Evolutionary conservation across 768 basidiomycete species (phyloP), one percentile per base, ranked within the genome.

Genomic region (Collybia sordida): DNA sequence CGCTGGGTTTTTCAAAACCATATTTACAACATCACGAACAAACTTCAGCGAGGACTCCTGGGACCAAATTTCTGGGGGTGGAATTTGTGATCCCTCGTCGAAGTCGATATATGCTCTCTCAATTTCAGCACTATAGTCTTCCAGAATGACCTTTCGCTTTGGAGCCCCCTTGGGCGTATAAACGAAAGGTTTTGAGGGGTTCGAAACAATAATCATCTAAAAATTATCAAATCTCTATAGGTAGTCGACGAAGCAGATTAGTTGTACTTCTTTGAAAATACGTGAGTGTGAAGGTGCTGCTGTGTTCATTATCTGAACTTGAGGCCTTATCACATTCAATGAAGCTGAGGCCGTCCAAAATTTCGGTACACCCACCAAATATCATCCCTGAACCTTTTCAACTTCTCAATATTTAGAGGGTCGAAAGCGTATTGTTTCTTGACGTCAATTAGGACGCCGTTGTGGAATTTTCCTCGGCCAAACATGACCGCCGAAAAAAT

Each of bases 161-260:
- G 27, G 67, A 0, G 72, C 72, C 23, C 64, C 65, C 59, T 80
- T 80, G 1, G 69, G 62, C 0, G 76, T 78, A 45, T 69, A 71
- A 5, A 57, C 59, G 49, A 79, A 77, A 1, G 78, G 75, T 47
- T 74, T 74, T 4, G 60, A 57, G 0, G 71, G 67, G 1, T 60
- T 62, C 1, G 70, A 53, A 22, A 76, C 59, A 3, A 77, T 45
- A 46, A 80, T 70, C 72, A 79, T 79, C 73, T 76, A 19, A n/a
- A 34, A 22, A 23, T 36, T 9, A 18, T 34, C 3, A n/a, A 4
- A 27, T 19, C 28, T 17, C n/a, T 23, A 21, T 19, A 23, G 22
- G 42, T 9, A 41, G 5, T 25, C 15, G 42, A 22, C 19, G 18
- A 12, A 27, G 49, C 6, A 9, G 9, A 22, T 18, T 12, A 17